Conservation (phyloP, 2,329 filamentous ascomycete species). For the Fusarium secorum region DNA sequence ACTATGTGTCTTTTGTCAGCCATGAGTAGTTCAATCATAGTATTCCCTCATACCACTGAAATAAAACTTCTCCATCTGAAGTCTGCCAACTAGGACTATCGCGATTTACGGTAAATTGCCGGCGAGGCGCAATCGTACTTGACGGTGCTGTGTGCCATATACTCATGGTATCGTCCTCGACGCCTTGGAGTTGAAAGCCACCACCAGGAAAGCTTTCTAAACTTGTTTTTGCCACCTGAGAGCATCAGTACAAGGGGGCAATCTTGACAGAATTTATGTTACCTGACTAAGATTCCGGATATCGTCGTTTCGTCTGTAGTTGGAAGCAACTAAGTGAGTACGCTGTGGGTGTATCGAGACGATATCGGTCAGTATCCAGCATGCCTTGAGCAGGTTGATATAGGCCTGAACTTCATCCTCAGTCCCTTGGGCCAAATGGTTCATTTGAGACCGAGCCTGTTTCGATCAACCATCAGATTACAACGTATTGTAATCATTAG, state of each 20-base stretch:
- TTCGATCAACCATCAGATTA: rapidly evolving
- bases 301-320: rapidly evolving
- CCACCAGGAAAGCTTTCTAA: background rate
- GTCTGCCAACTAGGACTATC: rapidly evolving
- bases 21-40: too few species aligned
- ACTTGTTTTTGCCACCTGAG: background rate
- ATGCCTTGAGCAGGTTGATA: rapidly evolving
- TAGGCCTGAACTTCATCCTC: rapidly evolving
- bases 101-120: rapidly evolving
- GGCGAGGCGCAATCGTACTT: rapidly evolving
- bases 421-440: rapidly evolving
- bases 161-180: rapidly evolving
- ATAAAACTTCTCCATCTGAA: rapidly evolving
- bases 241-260: too few species aligned
- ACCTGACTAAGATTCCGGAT: background rate
- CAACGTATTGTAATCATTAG: rapidly evolving
- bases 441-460: background rate
- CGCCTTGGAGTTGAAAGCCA: rapidly evolving
- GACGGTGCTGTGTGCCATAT: background rate
- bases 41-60: too few species aligned
- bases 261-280: too few species aligned
- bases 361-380: rapidly evolving
- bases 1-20: too few species aligned
- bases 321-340: rapidly evolving
- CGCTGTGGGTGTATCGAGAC: background rate